Conservation (phyloP, 352 stramenopile genomes). For the Stramenopiles sp. region DNA sequence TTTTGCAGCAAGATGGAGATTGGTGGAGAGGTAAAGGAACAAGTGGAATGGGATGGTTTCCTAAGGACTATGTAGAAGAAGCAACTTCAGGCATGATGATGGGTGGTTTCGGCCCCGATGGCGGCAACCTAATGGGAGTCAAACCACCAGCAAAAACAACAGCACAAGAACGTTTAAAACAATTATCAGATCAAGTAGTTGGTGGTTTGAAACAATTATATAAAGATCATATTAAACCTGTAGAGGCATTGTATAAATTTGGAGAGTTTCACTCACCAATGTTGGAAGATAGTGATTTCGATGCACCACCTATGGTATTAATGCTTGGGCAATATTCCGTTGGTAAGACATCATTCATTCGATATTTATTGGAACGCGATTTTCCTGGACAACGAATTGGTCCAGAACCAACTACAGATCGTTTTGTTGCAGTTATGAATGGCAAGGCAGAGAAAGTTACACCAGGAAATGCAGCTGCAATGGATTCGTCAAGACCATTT, state of each 20-base stretch:
- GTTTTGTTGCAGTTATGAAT: slow-evolving; percentile 92
- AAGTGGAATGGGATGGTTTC: too few relatives aligned
- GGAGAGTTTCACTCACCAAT: slow-evolving; percentile 74
- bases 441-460: slow-evolving; percentile 84
- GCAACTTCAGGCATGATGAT: too few relatives aligned
- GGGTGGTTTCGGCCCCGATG: too few relatives aligned
- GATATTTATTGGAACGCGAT: slow-evolving; percentile 79
- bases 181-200: too few relatives aligned
- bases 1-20: too few relatives aligned
- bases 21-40: too few relatives aligned
- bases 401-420: slow-evolving; percentile 91
- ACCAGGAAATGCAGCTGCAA: slow-evolving; percentile 83
- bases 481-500: slow-evolving; percentile 79
- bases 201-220: slow-evolving; percentile 54
- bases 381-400: slow-evolving; percentile 89
- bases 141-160: too few relatives aligned
- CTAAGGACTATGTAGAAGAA: too few relatives aligned
- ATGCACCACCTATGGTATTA: slow-evolving; percentile 89
- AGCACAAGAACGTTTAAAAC: too few relatives aligned
- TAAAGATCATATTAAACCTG: slow-evolving; percentile 39
- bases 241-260: slow-evolving; percentile 72
- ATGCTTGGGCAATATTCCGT: slow-evolving; percentile 94
- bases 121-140: too few relatives aligned
- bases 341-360: slow-evolving; percentile 93
- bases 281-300: slow-evolving; percentile 79